A percentile compares a stretch with the other conserved stretches of the same genome.
These are phyloP conservation scores for Malus orientalis DNA, from an alignment of 306 rosid species.

Conservation along the genomic window DNA sequence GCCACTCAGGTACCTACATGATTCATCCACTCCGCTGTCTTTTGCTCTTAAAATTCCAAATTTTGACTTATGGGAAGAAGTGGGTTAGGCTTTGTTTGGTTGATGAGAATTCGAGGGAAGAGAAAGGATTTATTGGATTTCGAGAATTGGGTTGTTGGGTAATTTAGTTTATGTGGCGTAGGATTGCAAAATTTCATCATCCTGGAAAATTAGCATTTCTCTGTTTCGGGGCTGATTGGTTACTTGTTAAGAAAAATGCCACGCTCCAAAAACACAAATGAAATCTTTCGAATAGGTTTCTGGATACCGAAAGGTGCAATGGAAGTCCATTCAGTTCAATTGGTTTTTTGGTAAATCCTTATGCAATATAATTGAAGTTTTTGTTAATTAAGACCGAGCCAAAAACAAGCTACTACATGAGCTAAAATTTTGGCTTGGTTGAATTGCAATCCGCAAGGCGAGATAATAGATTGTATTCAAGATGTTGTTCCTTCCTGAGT, in stretches of 20 bases:
- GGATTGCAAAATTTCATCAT: background rate
- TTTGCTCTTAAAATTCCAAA: no score
- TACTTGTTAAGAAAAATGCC: background rate
- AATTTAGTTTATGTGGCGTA: background rate
- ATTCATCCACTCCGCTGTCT: background rate
- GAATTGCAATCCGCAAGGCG: background rate
- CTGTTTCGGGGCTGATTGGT: background rate
- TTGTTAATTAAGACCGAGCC: background rate
- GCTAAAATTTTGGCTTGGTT: background rate
- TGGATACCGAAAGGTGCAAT: background rate
- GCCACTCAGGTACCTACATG: constrained; percentile 24
- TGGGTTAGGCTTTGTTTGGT: background rate
- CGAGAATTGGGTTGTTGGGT: background rate
- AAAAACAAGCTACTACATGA: background rate
- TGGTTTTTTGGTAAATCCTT: background rate
- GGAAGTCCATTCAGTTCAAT: background rate
- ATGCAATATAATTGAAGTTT: background rate
- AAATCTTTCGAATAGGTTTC: background rate
- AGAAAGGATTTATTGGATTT: background rate
- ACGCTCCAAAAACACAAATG: background rate
- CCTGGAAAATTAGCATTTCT: background rate
- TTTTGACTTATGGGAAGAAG: background rate
- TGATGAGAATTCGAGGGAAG: background rate
- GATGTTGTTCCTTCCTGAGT: background rate
- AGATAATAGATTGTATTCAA: background rate